Evolutionary conservation across 2,329 filamentous ascomycete genomes (phyloP).

Genomic region (Drechslerella coelobrocha): DNA sequence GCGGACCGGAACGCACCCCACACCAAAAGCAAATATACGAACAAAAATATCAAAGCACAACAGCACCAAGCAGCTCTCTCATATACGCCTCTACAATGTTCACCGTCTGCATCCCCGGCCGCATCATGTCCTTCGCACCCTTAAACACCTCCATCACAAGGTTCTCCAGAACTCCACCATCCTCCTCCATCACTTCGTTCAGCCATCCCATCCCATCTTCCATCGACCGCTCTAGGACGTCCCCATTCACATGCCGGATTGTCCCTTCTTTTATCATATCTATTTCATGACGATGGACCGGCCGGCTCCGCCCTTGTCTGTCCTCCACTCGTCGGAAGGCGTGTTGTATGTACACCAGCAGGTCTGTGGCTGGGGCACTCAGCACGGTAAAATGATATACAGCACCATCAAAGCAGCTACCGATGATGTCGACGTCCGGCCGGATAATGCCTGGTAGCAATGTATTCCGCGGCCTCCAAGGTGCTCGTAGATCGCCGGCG

Average conservation of each 20-base stretch:
- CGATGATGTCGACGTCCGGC: constrained; percentile 66
- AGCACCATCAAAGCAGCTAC: constrained; percentile 72
- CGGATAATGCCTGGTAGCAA: constrained; percentile 57
- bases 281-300: constrained; percentile 21
- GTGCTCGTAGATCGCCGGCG: constrained; percentile 64
- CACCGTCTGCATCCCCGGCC: constrained; percentile 1
- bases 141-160: constrained; percentile 19
- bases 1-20: too few relatives aligned
- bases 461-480: constrained; percentile 59
- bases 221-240: constrained; percentile 14
- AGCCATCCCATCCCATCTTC: constrained; percentile 17
- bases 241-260: constrained; percentile 26
- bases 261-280: constrained; percentile 31
- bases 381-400: constrained; percentile 74
- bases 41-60: constrained; percentile 29
- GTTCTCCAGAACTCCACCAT: constrained; percentile 14
- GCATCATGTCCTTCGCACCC: neutral
- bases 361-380: constrained; percentile 53
- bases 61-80: constrained; percentile 12
- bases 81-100: constrained; percentile 29
- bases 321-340: constrained; percentile 12
- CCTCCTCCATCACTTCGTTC: constrained; percentile 2
- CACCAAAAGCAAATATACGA: constrained; percentile 5
- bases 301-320: constrained; percentile 14
- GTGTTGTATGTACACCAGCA: constrained; percentile 31